Evolutionary conservation across 768 basidiomycete genomes (phyloP), one percentile per base, ranked within the genome.

Genomic region (Lactarius psammicola): DNA sequence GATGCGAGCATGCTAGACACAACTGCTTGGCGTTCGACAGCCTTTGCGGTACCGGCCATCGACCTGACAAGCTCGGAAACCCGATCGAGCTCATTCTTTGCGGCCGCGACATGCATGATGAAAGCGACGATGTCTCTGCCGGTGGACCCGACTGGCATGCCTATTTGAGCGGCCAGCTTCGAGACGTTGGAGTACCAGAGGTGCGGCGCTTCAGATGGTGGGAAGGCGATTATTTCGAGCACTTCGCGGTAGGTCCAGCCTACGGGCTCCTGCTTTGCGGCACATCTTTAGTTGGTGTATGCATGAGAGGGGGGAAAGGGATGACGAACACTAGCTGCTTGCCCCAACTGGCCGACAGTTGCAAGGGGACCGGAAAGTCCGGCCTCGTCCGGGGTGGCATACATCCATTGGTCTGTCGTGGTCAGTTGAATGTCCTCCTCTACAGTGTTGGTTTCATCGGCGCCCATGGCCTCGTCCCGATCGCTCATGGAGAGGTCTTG

Each of bases 211-310:
- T 36, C 63, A 18, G 20, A 28, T 38, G 56, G 56, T 3, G 46
- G 46, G 20, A 38, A 11, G 4, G 46, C 33, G 13, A 51, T 36
- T 8, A 23, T 17, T 28, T 60, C 46, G n/a, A 60, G 46, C 0
- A 55, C n/a, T 31, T 56, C 54, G n/a, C 55, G 59, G 34, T 65
- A 65, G 44, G 54, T 56, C 64, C 64, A 65, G 54, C 64, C 64
- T 23, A 17, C 33, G 4, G 44, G 34, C 30, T 28, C 30, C 65
- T 66, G 23, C 9, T 46, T 56, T 59, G 28, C 18, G 17, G 7
- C 7, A 20, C 17, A 9, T 18, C 9, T 17, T 55, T 30, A 33
- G 30, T 33, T 10, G 10, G 17, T 15, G n/a, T n/a, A 9, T 2
- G 33, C 7, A 28, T 20, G 4, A 20, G 10, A 36, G 26, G 17